Evolutionary conservation across 768 basidiomycete genomes (phyloP).

Genomic region (Collybiopsis confluens): DNA sequence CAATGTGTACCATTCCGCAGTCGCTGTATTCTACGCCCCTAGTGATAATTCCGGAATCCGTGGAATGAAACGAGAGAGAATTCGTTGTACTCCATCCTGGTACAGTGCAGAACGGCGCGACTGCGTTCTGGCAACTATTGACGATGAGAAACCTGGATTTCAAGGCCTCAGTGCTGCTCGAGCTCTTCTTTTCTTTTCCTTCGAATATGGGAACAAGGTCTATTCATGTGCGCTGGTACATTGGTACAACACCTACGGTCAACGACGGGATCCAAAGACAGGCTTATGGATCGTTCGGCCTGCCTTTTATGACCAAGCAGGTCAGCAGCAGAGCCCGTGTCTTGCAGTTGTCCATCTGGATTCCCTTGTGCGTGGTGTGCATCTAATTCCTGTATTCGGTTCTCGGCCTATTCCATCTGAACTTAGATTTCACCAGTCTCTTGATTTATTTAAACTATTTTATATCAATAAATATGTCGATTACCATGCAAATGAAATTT

Average conservation of each 20-base stretch:
- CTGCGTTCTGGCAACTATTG: constrained; percentile 9
- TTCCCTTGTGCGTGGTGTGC: too few relatives aligned
- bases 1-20: constrained; percentile 10
- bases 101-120: constrained; percentile 8
- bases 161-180: constrained; percentile 13
- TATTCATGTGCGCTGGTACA: constrained; percentile 17
- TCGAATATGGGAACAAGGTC: not conserved
- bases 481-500: too few relatives aligned
- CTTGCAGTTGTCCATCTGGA: too few relatives aligned
- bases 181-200: constrained; percentile 13
- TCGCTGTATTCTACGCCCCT: constrained; percentile 17
- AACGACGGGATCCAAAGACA: constrained; percentile 10
- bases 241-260: constrained; percentile 12
- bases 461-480: too few relatives aligned
- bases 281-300: constrained; percentile 16
- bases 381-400: too few relatives aligned
- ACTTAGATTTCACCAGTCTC: too few relatives aligned
- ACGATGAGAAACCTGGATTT: not conserved
- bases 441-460: too few relatives aligned
- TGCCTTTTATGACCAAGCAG: too few relatives aligned
- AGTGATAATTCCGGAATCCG: constrained; percentile 14
- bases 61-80: constrained; percentile 19
- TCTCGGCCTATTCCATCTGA: too few relatives aligned
- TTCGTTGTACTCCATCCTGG: constrained; percentile 15
- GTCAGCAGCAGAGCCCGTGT: too few relatives aligned